Conservation (phyloP, 495 filamentous ascomycete species). For the Evernia prunastri region DNA sequence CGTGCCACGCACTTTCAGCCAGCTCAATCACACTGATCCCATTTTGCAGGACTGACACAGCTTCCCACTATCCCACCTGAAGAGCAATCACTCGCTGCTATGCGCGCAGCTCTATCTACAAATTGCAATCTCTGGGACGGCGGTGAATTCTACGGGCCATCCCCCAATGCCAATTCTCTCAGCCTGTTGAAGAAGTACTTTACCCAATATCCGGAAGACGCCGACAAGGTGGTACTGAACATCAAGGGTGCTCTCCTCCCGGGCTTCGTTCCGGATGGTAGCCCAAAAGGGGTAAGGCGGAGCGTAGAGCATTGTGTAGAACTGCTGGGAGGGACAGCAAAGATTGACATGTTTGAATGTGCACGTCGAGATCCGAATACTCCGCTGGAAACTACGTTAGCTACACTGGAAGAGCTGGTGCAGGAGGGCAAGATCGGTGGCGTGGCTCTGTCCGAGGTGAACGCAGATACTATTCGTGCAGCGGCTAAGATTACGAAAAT, state of each 20-base stretch:
- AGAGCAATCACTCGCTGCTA: constrained; percentile 56
- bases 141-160: constrained; percentile 69
- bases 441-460: constrained; percentile 65
- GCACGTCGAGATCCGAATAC: constrained; percentile 63
- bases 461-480: constrained; percentile 64
- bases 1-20: background rate
- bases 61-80: constrained; percentile 46
- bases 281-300: constrained; percentile 54
- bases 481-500: constrained; percentile 65
- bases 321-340: constrained; percentile 62
- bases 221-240: constrained; percentile 50
- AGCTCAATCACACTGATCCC: background rate
- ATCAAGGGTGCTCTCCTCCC: constrained; percentile 52
- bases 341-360: constrained; percentile 71
- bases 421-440: constrained; percentile 57
- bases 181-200: constrained; percentile 54
- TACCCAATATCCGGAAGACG: constrained; percentile 51
- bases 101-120: constrained; percentile 56
- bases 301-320: constrained; percentile 56
- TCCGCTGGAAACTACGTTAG: constrained; percentile 51
- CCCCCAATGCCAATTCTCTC: constrained; percentile 58
- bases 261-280: constrained; percentile 43
- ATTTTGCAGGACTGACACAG: constrained; percentile 61
- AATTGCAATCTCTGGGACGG: constrained; percentile 75
- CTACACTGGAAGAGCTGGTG: constrained; percentile 37